These are phyloP conservation scores for Hibiscus syriacus DNA, from an alignment of 345 rosid species.

Conservation along the genomic window DNA sequence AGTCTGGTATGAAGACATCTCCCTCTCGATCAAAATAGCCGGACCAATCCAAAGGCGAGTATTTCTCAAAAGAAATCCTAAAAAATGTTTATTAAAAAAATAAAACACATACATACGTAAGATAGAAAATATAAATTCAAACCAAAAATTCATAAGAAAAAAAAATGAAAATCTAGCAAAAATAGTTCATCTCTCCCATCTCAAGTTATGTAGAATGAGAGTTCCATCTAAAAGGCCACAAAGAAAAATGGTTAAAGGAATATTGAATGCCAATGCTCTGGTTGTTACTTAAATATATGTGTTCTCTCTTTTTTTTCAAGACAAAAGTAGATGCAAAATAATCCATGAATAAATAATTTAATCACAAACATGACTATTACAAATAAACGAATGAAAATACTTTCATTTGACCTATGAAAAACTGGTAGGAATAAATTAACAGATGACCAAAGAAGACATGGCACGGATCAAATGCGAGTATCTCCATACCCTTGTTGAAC, in stretches of 20 bases:
- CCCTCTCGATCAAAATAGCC: slow-evolving; percentile 68
- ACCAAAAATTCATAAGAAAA: not conserved
- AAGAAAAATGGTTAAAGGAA: not conserved
- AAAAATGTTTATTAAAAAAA: not conserved
- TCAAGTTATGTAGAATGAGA: not conserved
- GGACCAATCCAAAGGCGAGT: slow-evolving; percentile 68
- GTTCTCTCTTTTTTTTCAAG: not conserved
- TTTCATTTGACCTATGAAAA: not conserved
- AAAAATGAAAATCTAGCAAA: not conserved
- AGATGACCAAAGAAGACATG: not conserved
- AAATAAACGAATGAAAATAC: not conserved
- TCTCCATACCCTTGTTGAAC: not conserved
- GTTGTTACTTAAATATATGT: not conserved
- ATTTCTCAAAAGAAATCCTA: slow-evolving; percentile 45
- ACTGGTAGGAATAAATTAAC: not conserved
- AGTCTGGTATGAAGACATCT: slow-evolving; percentile 55
- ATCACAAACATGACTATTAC: not conserved
- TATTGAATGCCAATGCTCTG: not conserved
- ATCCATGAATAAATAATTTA: not conserved
- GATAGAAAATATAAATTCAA: not conserved
- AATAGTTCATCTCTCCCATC: not conserved
- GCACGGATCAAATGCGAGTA: not conserved
- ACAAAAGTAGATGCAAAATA: not conserved
- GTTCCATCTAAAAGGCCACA: not conserved
- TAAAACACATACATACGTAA: not conserved